These are phyloP conservation scores for Fusarium acutatum DNA, from an alignment of 2,329 filamentous ascomycete species.

Conservation along the genomic window DNA sequence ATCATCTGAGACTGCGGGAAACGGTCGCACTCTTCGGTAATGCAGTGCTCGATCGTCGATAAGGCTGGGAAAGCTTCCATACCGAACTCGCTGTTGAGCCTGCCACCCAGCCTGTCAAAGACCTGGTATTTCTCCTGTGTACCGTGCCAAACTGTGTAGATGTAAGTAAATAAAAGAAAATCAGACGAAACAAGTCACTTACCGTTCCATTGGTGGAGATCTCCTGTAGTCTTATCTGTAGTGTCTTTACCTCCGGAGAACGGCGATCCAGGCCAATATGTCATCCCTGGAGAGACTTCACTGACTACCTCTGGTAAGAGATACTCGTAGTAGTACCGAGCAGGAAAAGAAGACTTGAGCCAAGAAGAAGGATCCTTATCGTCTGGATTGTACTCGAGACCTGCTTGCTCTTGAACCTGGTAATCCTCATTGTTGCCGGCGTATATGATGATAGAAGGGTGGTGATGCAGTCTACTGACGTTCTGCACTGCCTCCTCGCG, in stretches of 20 bases:
- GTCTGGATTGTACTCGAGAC: not conserved
- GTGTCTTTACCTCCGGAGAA: not conserved
- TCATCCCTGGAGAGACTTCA: not conserved
- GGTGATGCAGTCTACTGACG: not conserved
- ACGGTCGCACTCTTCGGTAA: not conserved
- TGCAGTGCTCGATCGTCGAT: not conserved
- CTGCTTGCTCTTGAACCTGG: not conserved
- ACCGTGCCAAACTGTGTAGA: not conserved
- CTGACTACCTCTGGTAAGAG: not conserved
- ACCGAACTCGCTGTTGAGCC: conserved; percentile 1
- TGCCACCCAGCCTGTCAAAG: not conserved
- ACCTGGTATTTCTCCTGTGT: conserved; percentile 4
- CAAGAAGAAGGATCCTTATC: not conserved
- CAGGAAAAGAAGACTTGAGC: not conserved
- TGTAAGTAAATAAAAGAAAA: too few species aligned
- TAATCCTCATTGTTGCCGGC: conserved; percentile 1
- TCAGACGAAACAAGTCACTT: too few species aligned
- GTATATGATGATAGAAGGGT: not conserved
- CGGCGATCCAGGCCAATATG: not conserved
- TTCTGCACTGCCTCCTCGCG: not conserved
- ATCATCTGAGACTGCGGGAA: not conserved
- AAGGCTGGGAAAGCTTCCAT: conserved; percentile 1
- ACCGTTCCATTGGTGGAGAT: not conserved
- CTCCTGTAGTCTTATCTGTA: not conserved
- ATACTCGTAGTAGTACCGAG: not conserved